Evolutionary conservation across 805 yeast species (phyloP).

Genomic region (Yamadazyma sp.): DNA sequence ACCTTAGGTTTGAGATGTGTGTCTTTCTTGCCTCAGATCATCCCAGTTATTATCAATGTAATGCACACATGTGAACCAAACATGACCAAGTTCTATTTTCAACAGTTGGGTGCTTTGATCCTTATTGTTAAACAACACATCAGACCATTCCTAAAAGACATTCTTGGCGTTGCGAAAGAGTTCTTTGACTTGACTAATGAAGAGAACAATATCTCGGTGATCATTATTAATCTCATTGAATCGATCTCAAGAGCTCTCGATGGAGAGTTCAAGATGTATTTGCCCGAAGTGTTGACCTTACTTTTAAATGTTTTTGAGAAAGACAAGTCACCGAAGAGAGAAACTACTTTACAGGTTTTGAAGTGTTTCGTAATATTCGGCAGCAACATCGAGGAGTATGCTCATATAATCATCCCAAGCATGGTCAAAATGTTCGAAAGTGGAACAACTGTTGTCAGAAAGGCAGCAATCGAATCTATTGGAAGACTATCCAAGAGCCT

Average conservation of each 20-base stretch:
- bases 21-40: slow-evolving; percentile 80
- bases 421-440: slow-evolving; percentile 78
- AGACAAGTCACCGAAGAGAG: slow-evolving; percentile 60
- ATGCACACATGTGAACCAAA: slow-evolving; percentile 80
- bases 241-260: slow-evolving; percentile 82
- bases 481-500: slow-evolving; percentile 78
- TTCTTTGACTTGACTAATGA: slow-evolving; percentile 54
- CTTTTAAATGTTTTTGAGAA: slow-evolving; percentile 74
- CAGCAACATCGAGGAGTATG: slow-evolving; percentile 80
- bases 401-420: slow-evolving; percentile 84
- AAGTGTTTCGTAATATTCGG: slow-evolving; percentile 86
- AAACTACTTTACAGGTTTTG: slow-evolving; percentile 70
- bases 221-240: slow-evolving; percentile 78
- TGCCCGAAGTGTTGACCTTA: slow-evolving; percentile 75
- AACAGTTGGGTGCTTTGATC: slow-evolving; percentile 79
- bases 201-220: slow-evolving; percentile 67
- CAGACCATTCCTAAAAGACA: slow-evolving; percentile 73
- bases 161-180: slow-evolving; percentile 73
- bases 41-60: slow-evolving; percentile 83
- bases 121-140: slow-evolving; percentile 87
- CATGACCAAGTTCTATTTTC: slow-evolving; percentile 83
- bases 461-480: slow-evolving; percentile 76
- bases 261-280: slow-evolving; percentile 84
- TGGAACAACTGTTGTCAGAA: slow-evolving; percentile 59
- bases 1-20: slow-evolving; percentile 87